A percentile compares a stretch with the other conserved stretches of the same genome.
Evolutionary conservation across 1,284 basidiomycete species (phyloP).

Genomic region (Papiliotrema nemorosa): DNA sequence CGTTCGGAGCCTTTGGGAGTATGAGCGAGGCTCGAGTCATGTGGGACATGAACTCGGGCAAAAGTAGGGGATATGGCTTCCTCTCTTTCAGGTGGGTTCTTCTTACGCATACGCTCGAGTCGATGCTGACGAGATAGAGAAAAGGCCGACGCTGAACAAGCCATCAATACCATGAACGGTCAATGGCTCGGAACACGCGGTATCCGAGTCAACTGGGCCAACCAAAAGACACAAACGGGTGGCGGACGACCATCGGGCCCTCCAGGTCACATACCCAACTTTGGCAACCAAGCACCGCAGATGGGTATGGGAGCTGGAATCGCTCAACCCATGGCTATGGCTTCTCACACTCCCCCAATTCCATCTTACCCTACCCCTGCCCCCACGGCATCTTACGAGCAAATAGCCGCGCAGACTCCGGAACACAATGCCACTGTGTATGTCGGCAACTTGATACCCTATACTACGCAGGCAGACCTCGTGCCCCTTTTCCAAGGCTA

Average conservation of each 20-base stretch:
- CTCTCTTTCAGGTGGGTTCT: conserved; percentile 52
- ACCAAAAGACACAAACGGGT: conserved; percentile 80
- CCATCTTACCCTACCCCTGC: conserved; percentile 10
- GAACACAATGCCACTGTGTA: conserved; percentile 94
- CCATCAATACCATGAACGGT: conserved; percentile 98
- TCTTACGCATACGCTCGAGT: conserved; percentile 48
- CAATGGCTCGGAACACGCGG: conserved; percentile 97
- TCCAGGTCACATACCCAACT: too few species aligned
- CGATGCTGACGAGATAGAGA: conserved; percentile 57
- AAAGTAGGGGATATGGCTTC: conserved; percentile 65
- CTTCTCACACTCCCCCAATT: not conserved
- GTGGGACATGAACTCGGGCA: conserved; percentile 99
- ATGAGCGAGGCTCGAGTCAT: conserved; percentile 97
- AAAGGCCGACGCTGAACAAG: conserved; percentile 95
- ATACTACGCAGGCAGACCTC: conserved; percentile 90
- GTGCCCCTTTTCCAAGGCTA: conserved; percentile 90
- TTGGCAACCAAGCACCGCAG: too few species aligned
- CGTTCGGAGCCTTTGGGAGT: conserved; percentile 90
- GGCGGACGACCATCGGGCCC: conserved; percentile 12
- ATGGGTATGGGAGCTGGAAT: conserved; percentile 2
- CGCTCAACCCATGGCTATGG: not conserved
- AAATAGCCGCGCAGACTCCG: conserved; percentile 82
- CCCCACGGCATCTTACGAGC: conserved; percentile 69
- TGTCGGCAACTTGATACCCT: conserved; percentile 95
- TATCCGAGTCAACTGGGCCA: conserved; percentile 99